Evolutionary conservation across 2,329 filamentous ascomycete species (phyloP).

Genomic region (Alternaria sp.): DNA sequence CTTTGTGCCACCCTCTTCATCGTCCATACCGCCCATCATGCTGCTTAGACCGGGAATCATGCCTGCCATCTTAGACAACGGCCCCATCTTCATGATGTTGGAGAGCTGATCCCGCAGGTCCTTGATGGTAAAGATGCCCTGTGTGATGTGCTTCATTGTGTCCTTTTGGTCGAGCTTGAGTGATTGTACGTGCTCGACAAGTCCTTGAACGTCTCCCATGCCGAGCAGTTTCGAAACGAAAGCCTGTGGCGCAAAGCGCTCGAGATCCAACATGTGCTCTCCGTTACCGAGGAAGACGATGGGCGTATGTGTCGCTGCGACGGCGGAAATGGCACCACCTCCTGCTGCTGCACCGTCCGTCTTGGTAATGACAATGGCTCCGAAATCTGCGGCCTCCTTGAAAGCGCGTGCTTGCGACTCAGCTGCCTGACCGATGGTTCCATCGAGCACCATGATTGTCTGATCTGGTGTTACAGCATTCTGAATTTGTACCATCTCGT

Average conservation of each 20-base stretch:
- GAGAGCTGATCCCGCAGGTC: slow-evolving; percentile 94
- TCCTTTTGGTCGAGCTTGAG: slow-evolving; percentile 97
- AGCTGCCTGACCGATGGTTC: slow-evolving; percentile 94
- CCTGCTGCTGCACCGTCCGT: slow-evolving; percentile 95
- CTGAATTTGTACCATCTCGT: slow-evolving; percentile 98
- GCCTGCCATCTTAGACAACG: slow-evolving; percentile 93
- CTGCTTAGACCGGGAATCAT: slow-evolving; percentile 97
- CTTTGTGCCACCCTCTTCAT: slow-evolving; percentile 92
- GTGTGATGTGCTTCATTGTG: slow-evolving; percentile 98
- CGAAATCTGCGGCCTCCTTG: slow-evolving; percentile 96
- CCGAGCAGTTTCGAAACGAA: slow-evolving; percentile 94
- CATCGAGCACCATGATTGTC: slow-evolving; percentile 97
- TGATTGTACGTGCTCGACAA: slow-evolving; percentile 96
- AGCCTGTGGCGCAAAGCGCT: slow-evolving; percentile 89
- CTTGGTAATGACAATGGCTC: slow-evolving; percentile 98
- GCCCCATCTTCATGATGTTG: slow-evolving; percentile 99
- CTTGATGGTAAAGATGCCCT: slow-evolving; percentile 94
- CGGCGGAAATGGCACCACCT: slow-evolving; percentile 96
- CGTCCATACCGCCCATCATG: slow-evolving; percentile 95
- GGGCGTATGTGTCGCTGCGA: slow-evolving; percentile 93
- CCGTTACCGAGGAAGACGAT: slow-evolving; percentile 98
- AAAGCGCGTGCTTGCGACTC: slow-evolving; percentile 95
- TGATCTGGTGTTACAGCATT: slow-evolving; percentile 88
- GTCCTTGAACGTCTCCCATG: slow-evolving; percentile 94
- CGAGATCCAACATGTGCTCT: slow-evolving; percentile 94